Percentiles rank a stretch among this genome's conserved stretches.
Evolutionary conservation across 2,329 filamentous ascomycete species (phyloP).

Genomic region (Diaporthe caulivora): DNA sequence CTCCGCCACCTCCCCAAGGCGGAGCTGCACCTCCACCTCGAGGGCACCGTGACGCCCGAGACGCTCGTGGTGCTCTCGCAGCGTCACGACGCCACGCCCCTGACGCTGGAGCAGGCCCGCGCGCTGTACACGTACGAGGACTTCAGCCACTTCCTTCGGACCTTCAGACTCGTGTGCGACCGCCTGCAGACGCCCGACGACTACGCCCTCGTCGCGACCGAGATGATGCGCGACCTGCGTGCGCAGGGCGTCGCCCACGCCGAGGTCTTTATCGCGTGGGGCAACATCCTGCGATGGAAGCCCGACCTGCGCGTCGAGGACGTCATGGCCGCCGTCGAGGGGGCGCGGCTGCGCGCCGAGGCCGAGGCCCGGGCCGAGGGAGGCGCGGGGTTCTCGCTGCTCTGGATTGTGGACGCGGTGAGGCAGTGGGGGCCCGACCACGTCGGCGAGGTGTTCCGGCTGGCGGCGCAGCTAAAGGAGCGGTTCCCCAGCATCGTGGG

Average conservation of each 20-base stretch:
- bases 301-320: constrained; percentile 36
- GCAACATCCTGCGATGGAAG: constrained; percentile 40
- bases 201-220: constrained; percentile 36
- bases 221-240: constrained; percentile 38
- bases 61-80: constrained; percentile 39
- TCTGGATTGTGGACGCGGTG: constrained; percentile 38
- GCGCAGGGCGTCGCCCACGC: constrained; percentile 39
- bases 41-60: constrained; percentile 40
- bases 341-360: constrained; percentile 24
- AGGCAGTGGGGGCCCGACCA: constrained; percentile 37
- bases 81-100: constrained; percentile 38
- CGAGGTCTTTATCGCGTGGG: constrained; percentile 40
- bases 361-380: not conserved
- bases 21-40: constrained; percentile 40
- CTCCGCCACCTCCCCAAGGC: constrained; percentile 38
- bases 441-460: constrained; percentile 35
- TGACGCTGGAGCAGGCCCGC: constrained; percentile 38
- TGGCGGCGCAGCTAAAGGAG: constrained; percentile 33
- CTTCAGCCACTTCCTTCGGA: constrained; percentile 38
- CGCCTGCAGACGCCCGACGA: constrained; percentile 37
- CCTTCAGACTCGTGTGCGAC: constrained; percentile 39
- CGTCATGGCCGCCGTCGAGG: constrained; percentile 39
- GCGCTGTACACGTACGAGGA: constrained; percentile 39
- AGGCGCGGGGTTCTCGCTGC: constrained; percentile 23
- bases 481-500: constrained; percentile 39